A percentile compares a stretch with the other conserved stretches of the same genome.
phyloP scores from a whole-genome alignment of 306 rosid species.

The Pterocarpus santalinus region DNA sequence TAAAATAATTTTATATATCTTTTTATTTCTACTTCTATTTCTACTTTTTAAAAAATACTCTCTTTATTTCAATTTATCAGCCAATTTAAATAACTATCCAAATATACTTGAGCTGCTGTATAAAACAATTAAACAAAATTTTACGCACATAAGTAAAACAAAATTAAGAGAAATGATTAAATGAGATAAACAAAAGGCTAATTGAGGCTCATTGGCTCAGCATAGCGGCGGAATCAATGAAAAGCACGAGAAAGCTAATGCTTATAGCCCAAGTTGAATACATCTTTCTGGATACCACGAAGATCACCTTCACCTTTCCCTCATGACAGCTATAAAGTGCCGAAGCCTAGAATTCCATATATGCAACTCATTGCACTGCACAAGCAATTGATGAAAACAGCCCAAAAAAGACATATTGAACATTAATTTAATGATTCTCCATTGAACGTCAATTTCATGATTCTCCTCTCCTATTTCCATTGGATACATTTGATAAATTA shows the following conservation, averaged over 20 bases:
- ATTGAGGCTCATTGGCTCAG: constrained; percentile 1
- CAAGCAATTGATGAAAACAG: constrained; percentile 37
- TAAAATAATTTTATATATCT: no score
- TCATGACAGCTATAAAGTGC: constrained; percentile 41
- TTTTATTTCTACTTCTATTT: no score
- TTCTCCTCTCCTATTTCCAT: constrained; percentile 22
- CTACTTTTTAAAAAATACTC: no score
- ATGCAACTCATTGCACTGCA: constrained; percentile 47
- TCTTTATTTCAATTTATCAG: no score
- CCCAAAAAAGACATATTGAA: constrained; percentile 6
- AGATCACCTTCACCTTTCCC: constrained; percentile 27
- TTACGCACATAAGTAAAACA: not conserved
- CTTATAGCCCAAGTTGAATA: constrained; percentile 49
- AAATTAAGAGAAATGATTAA: not conserved
- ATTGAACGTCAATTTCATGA: constrained; percentile 27
- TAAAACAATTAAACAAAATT: not conserved
- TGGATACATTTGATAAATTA: not conserved
- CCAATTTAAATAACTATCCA: no score
- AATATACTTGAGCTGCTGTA: not conserved
- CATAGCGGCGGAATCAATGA: not conserved
- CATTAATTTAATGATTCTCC: constrained; percentile 7
- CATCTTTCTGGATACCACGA: constrained; percentile 44
- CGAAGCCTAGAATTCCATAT: constrained; percentile 38
- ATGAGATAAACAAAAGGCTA: not conserved
- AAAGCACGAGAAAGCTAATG: constrained; percentile 36